Percentiles rank a stretch among this genome's conserved stretches.
phyloP scores from a whole-genome alignment of 2,329 filamentous ascomycete species.

The Xylariaceae sp. region DNA sequence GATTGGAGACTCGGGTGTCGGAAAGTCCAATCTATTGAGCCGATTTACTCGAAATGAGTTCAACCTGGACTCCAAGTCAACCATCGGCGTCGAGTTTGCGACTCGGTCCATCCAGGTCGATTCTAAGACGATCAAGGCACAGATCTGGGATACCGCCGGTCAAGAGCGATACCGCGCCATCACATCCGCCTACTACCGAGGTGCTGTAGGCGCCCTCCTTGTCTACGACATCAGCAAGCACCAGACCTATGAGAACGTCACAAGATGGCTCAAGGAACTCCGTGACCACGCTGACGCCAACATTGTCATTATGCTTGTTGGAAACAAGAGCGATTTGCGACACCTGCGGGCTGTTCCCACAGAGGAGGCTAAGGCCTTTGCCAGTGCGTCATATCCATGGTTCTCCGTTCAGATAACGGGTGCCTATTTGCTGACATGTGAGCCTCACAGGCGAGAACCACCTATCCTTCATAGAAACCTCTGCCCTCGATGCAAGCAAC shows the following conservation, averaged over 20 bases:
- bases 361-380: conserved; percentile 96
- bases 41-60: conserved; percentile 99
- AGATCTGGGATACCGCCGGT: conserved; percentile 99
- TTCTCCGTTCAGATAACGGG: neutral
- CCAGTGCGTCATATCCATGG: conserved; percentile 58
- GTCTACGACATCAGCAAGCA: conserved; percentile 99
- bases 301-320: conserved; percentile 99
- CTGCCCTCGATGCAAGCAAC: conserved; percentile 96
- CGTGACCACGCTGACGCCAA: conserved; percentile 97
- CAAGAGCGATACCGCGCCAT: conserved; percentile 99
- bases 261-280: conserved; percentile 97
- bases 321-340: conserved; percentile 99
- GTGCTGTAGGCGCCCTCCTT: conserved; percentile 92
- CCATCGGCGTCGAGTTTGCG: conserved; percentile 98
- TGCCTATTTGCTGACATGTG: conserved; percentile 21
- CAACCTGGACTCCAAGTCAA: conserved; percentile 99
- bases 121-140: conserved; percentile 99
- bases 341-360: conserved; percentile 95
- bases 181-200: conserved; percentile 97
- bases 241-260: conserved; percentile 98
- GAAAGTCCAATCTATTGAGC: conserved; percentile 99
- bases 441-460: conserved; percentile 78
- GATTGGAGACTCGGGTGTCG: conserved; percentile 98
- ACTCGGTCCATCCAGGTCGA: conserved; percentile 98
- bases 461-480: conserved; percentile 98